Base-by-base conservation (phyloP, 208 protist species). In the Acanthamoeba royreba region DNA sequence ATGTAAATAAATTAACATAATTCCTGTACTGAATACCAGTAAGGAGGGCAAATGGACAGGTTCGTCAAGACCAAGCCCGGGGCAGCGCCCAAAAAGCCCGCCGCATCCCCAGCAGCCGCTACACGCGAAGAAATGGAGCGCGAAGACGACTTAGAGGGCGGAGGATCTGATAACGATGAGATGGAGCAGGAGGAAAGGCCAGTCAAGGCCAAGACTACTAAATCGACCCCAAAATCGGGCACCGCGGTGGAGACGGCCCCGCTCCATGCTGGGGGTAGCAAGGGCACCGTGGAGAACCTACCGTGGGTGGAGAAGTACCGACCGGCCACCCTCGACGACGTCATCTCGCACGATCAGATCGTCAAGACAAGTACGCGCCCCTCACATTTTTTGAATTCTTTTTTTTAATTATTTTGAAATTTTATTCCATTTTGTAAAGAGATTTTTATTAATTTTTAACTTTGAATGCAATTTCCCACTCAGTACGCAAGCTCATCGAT, bases 291-390 rank as follows among this genome's bases (percentile, higher is more conserved):
- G 11, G 79, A 88, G 7, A 88, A 63, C 45, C 91, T 97, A 28
- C 98, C 98, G 31, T 99, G 98, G 98, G 96, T 99, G 9, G 98
- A 99, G 95, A 99, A 99, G 94, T 99, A 99, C 90, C 97, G 98
- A 40, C 98, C 98, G 22, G 95, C 94, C 28, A 96, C 94, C 9
- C 95, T 99, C 17, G 96, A 97, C 17, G 98, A 98, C 38, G 96
- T 99, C n/a, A 97, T 99, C 33, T 45, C 98, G 0, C 98, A 99
- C 94, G 97, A 98, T 46, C 97, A 99, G 42, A 99, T 99, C 81
- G 94, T 98, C 40, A 81, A 45, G 49, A 99, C 98, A 9, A 95
- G 96, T 97, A 90, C 90, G 87, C 31, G 33, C 40, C 11, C 40
- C n/a, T 33, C 0, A 28, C 22, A 40, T 38, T 47, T 42, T 43